Base-by-base conservation (phyloP, 2,329 filamentous ascomycete species). In the Xylaria sp. region DNA sequence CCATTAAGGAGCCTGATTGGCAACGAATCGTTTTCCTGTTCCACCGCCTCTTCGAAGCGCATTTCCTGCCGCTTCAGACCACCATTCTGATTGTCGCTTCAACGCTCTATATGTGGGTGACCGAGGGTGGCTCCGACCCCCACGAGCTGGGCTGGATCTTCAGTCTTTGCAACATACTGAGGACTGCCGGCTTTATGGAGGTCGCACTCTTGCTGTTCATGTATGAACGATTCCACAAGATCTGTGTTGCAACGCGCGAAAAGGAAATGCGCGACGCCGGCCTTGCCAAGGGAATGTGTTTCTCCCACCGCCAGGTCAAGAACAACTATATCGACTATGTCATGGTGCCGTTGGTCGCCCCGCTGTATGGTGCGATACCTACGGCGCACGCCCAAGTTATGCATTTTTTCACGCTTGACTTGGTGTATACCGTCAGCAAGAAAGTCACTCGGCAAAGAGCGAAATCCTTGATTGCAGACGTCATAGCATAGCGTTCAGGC, bases 361-460 rank as follows among this genome's bases (percentile, higher is more conserved):
- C 86, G 1, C 62, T 90, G 2, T 90, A 85, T 63, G 87, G 87
- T 17, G 81, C 85, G 0, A 80, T 90, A 17, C 88, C 88, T 0
- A 83, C 84, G 40, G 77, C 85, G 4, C 85, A 90, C 59, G 88
- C 88, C 2, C 82, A 88, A 59, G 71, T 90, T 50, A 83, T 79
- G 65, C 88, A 91, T 67, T 84, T 90, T 65, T 90, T 86, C 81
- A 89, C 85, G 0, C 74, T 86, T 29, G 78, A 88, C 51, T 69
- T 91, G 61, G 84, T 87, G 9, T 91, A 91, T 71, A 82, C 84
- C 0, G 87, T 91, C 64, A 89, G 86, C 74, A 84, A 86, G 71
- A 91, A 90, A 68, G 81, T 84, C 63, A 82, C 78, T 2, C 72
- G 82, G 52, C 76, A 81, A 68, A 72, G 78, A 59, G 71, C 75